Conservation (phyloP, 2,329 filamentous ascomycete species). For the Helotiales sp. region DNA sequence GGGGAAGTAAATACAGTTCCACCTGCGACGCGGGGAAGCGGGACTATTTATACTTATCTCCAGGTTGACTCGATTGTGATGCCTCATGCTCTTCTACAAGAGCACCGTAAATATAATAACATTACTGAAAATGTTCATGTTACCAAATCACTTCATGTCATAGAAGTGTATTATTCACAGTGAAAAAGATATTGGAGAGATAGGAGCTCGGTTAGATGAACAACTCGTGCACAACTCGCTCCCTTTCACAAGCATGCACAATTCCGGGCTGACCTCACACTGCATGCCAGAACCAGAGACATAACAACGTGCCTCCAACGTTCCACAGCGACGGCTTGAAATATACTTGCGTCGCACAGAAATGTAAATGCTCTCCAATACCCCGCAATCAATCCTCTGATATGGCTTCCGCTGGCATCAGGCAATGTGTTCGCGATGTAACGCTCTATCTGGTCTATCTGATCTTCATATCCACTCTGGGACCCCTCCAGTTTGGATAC, state of each 20-base stretch:
- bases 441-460: conserved; percentile 80
- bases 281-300: neutral
- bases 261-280: conserved; percentile 6
- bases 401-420: conserved; percentile 41
- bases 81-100: too few species aligned
- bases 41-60: neutral
- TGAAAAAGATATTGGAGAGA: neutral
- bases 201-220: conserved; percentile 11
- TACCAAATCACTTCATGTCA: too few species aligned
- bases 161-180: neutral
- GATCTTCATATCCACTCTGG: conserved; percentile 77
- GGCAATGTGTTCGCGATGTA: conserved; percentile 48
- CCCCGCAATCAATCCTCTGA: neutral
- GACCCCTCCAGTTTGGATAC: conserved; percentile 92
- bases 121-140: too few species aligned
- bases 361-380: conserved; percentile 3
- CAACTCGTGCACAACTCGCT: conserved; percentile 16
- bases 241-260: conserved; percentile 8
- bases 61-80: neutral
- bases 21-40: neutral
- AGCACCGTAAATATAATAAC: too few species aligned
- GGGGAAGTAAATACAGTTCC: neutral
- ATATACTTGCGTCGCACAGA: conserved; percentile 8
- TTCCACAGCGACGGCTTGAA: conserved; percentile 4
- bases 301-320: conserved; percentile 3